A percentile compares a stretch with the other conserved stretches of the same genome.
phyloP scores from a whole-genome alignment of 2,329 filamentous ascomycete genomes.

The Colletotrichum sp. region DNA sequence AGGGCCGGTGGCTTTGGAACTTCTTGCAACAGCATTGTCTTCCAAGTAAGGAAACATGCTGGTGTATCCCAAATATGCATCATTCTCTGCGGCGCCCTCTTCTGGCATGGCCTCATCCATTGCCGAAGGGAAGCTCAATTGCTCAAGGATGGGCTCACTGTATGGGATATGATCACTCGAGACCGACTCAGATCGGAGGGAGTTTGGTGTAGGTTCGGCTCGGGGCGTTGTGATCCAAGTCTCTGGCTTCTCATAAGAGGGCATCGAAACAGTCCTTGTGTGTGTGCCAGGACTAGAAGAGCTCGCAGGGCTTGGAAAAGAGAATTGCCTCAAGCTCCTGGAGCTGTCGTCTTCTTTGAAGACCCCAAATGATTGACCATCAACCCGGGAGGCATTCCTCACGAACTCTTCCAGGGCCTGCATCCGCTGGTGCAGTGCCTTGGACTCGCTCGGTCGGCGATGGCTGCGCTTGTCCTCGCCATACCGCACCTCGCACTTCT shows the following conservation, averaged over 20 bases:
- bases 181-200: background rate
- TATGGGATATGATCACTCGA: background rate
- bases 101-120: background rate
- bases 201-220: background rate
- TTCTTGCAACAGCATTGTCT: background rate
- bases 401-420: conserved; percentile 14
- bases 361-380: background rate
- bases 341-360: background rate
- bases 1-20: background rate
- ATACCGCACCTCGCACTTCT: conserved; percentile 15
- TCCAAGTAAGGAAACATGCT: conserved; percentile 6
- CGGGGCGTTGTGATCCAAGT: background rate
- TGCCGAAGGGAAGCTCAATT: background rate
- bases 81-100: background rate
- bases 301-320: conserved; percentile 1
- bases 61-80: background rate
- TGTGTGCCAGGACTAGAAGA: background rate
- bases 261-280: background rate
- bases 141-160: background rate
- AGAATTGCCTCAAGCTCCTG: background rate
- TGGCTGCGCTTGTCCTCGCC: conserved; percentile 17
- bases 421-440: conserved; percentile 11
- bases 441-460: conserved; percentile 4
- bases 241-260: background rate
- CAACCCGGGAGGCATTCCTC: background rate